Evolutionary conservation across 140 eudicot genomes (phyloP).

Genomic region (Flaveria floridana): DNA sequence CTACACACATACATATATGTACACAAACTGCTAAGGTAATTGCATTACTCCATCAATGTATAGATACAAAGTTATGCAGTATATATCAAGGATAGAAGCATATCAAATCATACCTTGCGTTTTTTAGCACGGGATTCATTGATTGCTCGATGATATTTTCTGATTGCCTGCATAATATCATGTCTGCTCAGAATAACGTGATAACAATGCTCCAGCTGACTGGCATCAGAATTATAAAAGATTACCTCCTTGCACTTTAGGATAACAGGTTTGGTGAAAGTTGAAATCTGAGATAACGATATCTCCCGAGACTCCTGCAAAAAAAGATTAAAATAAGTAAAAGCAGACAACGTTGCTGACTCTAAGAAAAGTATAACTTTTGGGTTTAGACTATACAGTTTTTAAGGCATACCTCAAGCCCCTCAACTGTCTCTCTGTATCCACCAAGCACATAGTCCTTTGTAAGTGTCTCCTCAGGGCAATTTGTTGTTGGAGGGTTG

Average conservation of each 20-base stretch:
- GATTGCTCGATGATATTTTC: conserved; percentile 88
- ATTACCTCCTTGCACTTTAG: conserved; percentile 82
- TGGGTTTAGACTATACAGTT: neutral
- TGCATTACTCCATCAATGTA: neutral
- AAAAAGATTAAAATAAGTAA: neutral
- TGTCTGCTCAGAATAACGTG: neutral
- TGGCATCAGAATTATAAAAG: conserved; percentile 5
- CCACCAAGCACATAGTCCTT: conserved; percentile 86
- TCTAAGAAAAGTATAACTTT: neutral
- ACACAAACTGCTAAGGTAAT: neutral
- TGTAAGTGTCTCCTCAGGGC: conserved; percentile 95
- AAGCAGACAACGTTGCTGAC: neutral
- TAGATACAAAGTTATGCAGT: neutral
- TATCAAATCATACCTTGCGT: conserved; percentile 62
- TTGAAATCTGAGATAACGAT: conserved; percentile 64
- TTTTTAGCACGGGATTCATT: conserved; percentile 96
- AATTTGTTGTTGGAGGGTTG: conserved; percentile 74
- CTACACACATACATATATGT: neutral
- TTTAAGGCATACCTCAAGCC: conserved; percentile 67
- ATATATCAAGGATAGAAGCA: conserved; percentile 15
- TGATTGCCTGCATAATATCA: conserved; percentile 59
- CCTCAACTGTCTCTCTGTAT: conserved; percentile 90
- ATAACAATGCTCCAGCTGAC: conserved; percentile 7
- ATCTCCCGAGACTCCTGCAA: conserved; percentile 86
- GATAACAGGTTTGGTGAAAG: conserved; percentile 62